Evolutionary conservation across 164 flowering plant species (phyloP), one percentile per base, ranked within the genome.

Genomic region (Cinnamomum chago): DNA sequence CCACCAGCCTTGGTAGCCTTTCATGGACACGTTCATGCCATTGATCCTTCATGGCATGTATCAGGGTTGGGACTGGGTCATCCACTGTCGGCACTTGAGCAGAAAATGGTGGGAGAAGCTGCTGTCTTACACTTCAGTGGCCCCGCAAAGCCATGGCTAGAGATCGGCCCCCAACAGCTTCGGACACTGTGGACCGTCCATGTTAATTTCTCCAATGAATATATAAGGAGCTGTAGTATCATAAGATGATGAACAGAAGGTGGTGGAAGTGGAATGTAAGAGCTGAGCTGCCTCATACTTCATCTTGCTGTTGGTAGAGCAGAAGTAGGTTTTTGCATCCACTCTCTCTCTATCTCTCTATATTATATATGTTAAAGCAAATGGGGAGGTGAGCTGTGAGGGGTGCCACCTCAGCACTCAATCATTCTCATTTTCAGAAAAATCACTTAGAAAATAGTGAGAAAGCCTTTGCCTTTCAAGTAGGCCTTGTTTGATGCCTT

Each of bases 131-230:
- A 90, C 79, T 90, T 86, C 78, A 87, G 85, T 76, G 92, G 92
- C 73, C 88, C 88, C 18, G 92, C 90, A 71, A 90, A 90, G 81
- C 94, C 94, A 2, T 90, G 94, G 92, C 88, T 90, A 0, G 88
- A 86, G 68, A 87, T 88, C 47, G 88, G 88, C 12, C 78, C 73
- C 6, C 83, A 87, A 0, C 82, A 88, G 85, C 81, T 85, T 58
- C 78, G 80, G 68, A 65, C 73, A 68, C 69, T 88, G 51, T 90
- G 94, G 94, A 72, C 30, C 11, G 52, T 69, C 73, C 83, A 90
- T 67, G 78, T 90, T 68, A 85, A 87, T 80, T 80, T 76, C 70
- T 85, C 94, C 33, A 81, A 84, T 75, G 83, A 77, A 24, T 83
- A 87, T 62, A 77, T 90, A 71, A 85, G 71, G 79, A 73, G 77